Evolutionary conservation across 2,329 filamentous ascomycete genomes (phyloP), one percentile per base, ranked within the genome.

Genomic region (Aspergillus tanneri): DNA sequence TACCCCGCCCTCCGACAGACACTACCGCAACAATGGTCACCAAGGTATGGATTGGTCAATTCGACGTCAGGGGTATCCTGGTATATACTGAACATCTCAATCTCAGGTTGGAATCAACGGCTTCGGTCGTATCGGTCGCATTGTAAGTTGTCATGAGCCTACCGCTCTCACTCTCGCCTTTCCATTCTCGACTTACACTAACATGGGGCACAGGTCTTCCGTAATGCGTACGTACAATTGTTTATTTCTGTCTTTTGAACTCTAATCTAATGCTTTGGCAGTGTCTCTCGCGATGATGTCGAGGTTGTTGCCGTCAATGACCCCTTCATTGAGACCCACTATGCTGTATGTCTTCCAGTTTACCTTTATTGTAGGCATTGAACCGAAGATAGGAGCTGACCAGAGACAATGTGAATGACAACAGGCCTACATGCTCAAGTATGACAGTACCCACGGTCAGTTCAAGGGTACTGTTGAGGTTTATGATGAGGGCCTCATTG

Each of bases 401-500:
- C 25, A 18, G 47, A 27, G 14, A 46, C 46, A 19, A 16, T 18
- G 10, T 11, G 37, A 9, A 34, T 21, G n/a, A n/a, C 23, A 21
- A 30, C 27, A 96, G 90, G 89, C 88, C 72, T 97, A 97, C 86
- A 97, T 97, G 93, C 87, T 99, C 80, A 95, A 95, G 83, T 97
- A 97, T 77, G 93, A 99, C 83, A 90, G 88, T 67, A 90, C 88
- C 75, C 93, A 99, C 84, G 93, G 93, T 66, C 73, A 83, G 73
- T 99, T 97, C 88, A 95, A 96, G 82, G 92, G 92, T 66, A 85
- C 87, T 54, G 84, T 97, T 75, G 76, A 85, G 75, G 79, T 87
- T 72, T 79, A 84, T 54, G 84, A 81, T 66, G 82, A 87, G 61
- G 79, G 80, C 73, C 84, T 99, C 63, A 75, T 85, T 64, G 85